These are phyloP conservation scores for Penicillium malachiteum DNA, from an alignment of 495 filamentous ascomycete species.

Conservation along the genomic window DNA sequence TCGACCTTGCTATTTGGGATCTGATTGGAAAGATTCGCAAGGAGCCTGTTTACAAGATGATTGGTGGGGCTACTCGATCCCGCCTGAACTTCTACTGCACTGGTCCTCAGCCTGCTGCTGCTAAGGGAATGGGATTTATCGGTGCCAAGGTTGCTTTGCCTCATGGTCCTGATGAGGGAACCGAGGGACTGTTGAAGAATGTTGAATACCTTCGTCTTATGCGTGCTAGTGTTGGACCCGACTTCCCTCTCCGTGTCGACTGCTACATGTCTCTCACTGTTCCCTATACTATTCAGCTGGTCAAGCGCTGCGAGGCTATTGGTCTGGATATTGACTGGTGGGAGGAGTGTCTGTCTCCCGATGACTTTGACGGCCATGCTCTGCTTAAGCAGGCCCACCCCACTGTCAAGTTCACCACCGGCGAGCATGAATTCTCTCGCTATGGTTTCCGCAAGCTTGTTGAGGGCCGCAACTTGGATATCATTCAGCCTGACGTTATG, in stretches of 20 bases:
- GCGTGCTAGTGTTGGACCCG: conserved; percentile 77
- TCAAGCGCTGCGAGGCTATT: conserved; percentile 71
- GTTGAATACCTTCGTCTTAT: conserved; percentile 83
- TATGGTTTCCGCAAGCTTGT: conserved; percentile 94
- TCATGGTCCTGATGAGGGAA: conserved; percentile 83
- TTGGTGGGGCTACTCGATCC: conserved; percentile 79
- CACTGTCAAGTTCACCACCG: conserved; percentile 89
- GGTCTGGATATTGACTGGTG: conserved; percentile 93
- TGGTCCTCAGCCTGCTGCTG: conserved; percentile 74
- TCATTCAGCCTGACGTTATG: conserved; percentile 95
- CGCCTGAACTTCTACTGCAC: conserved; percentile 92
- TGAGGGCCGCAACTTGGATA: conserved; percentile 86
- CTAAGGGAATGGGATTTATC: conserved; percentile 81
- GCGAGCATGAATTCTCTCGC: conserved; percentile 89
- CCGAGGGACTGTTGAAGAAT: conserved; percentile 79
- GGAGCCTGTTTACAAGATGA: conserved; percentile 92
- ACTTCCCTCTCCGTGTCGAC: conserved; percentile 91
- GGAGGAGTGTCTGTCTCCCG: conserved; percentile 88
- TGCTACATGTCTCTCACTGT: conserved; percentile 97
- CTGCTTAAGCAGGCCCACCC: conserved; percentile 87
- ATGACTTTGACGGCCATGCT: conserved; percentile 86
- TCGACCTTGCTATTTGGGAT: conserved; percentile 91
- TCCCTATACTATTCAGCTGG: conserved; percentile 85
- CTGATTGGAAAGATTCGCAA: conserved; percentile 83
- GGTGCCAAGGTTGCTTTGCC: conserved; percentile 87